These are phyloP conservation scores for Toxicodendron radicans DNA, from an alignment of 345 rosid genomes.

Conservation along the genomic window DNA sequence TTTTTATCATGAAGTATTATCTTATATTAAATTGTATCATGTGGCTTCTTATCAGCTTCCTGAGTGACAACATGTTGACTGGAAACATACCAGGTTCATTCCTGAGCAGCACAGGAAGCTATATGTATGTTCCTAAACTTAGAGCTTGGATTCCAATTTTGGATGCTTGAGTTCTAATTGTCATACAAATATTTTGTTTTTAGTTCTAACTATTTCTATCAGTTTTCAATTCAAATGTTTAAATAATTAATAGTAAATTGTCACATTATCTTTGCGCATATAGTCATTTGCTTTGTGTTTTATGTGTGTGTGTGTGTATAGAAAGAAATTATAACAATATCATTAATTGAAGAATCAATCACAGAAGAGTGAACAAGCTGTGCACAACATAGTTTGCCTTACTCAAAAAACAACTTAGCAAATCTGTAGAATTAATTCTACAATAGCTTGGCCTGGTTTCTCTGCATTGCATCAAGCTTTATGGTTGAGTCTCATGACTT, in stretches of 20 bases:
- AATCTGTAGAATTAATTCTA: too few species aligned
- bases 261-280: neutral
- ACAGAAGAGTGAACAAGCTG: too few species aligned
- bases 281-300: neutral
- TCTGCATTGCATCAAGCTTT: too few species aligned
- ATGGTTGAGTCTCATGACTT: too few species aligned
- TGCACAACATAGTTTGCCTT: too few species aligned
- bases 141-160: slow-evolving; percentile 13
- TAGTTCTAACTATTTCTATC: neutral
- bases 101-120: neutral
- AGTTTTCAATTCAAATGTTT: neutral
- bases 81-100: slow-evolving; percentile 25
- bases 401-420: too few species aligned
- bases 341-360: too few species aligned
- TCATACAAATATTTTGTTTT: neutral
- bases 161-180: neutral
- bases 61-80: slow-evolving; percentile 24
- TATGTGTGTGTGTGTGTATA: too few species aligned
- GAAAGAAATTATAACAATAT: too few species aligned
- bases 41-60: slow-evolving; percentile 13
- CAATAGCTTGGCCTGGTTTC: too few species aligned
- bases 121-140: slow-evolving; percentile 21
- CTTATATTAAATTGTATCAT: neutral
- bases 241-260: too few species aligned
- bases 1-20: neutral